Evolutionary conservation across 306 rosid species (phyloP), one percentile per base, ranked within the genome.

Genomic region (Gillenia trifoliata): DNA sequence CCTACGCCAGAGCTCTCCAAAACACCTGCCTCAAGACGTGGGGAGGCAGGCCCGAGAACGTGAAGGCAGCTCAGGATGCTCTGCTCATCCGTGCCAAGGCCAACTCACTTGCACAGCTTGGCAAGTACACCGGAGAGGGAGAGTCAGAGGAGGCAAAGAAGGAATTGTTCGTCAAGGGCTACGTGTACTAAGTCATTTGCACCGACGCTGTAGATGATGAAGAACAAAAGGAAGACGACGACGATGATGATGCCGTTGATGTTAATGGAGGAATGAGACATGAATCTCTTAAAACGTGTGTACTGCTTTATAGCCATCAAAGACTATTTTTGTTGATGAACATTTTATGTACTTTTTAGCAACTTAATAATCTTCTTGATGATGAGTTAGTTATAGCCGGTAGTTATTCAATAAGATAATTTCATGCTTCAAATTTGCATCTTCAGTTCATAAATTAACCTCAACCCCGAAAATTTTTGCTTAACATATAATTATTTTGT

Each of bases 1-100:
- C 98, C 36, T 93, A 89, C 28, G 98, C 97, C 28, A 91, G 98
- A 85, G 98, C 98, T 33, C 97, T 93, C 66, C 97, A 91, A 83
- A 93, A 93, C 91, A 91, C 97, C 1, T 64, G 82, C 86, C 77
- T 93, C 90, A 91, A 93, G 88, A 88, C 89, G 70, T 93, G 98
- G 98, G 97, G 91, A 62, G 98, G 98, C 50, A 81, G 89, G 43
- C 87, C 90, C 0, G 98, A 93, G 86, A 91, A 91, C 8, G 92
- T 93, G 78, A 78, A 86, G 86, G 91, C 88, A 0, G 98, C 98
- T n/a, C 98, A 93, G 79, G 94, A 89, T 38, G 29, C 86, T 7
- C 84, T 93, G 8, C 86, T 89, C 29, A 59, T 69, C 86, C 96
- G 98, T 31, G 97, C 97, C 81, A 93, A 87, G 72, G 82, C 97